These are phyloP conservation scores for Helianthus tuberosus DNA, from an alignment of 129 eudicot genomes.

Conservation along the genomic window DNA sequence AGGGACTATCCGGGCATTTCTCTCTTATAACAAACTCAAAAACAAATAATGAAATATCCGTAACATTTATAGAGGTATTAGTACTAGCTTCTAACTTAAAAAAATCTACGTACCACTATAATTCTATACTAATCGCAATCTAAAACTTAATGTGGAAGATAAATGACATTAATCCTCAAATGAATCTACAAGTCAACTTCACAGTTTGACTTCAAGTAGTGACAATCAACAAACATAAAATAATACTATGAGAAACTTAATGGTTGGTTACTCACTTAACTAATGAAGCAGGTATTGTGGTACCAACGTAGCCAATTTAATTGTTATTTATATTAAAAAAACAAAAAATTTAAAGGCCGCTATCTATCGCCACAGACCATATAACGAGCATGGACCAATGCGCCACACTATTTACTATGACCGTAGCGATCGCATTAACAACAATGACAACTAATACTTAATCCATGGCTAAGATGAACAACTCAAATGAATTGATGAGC, in stretches of 20 bases:
- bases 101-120: not conserved
- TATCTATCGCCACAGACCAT: too few relatives aligned
- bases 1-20: too few relatives aligned
- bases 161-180: not conserved
- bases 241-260: not conserved
- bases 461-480: not conserved
- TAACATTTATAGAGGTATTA: not conserved
- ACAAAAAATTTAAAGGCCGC: too few relatives aligned
- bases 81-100: not conserved
- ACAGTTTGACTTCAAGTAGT: not conserved
- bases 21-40: too few relatives aligned
- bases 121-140: not conserved
- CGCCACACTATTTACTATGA: too few relatives aligned
- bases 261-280: constrained; percentile 3
- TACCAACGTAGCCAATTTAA: not conserved
- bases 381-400: too few relatives aligned
- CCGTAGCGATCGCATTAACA: too few relatives aligned
- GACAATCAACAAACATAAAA: constrained; percentile 12
- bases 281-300: not conserved
- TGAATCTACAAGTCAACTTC: not conserved
- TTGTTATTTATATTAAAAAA: too few relatives aligned
- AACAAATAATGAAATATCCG: not conserved
- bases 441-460: not conserved
- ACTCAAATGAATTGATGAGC: not conserved
- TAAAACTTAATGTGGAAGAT: not conserved